Base-by-base conservation (phyloP, 2,329 filamentous ascomycete species). In the Dactylellina sp. region DNA sequence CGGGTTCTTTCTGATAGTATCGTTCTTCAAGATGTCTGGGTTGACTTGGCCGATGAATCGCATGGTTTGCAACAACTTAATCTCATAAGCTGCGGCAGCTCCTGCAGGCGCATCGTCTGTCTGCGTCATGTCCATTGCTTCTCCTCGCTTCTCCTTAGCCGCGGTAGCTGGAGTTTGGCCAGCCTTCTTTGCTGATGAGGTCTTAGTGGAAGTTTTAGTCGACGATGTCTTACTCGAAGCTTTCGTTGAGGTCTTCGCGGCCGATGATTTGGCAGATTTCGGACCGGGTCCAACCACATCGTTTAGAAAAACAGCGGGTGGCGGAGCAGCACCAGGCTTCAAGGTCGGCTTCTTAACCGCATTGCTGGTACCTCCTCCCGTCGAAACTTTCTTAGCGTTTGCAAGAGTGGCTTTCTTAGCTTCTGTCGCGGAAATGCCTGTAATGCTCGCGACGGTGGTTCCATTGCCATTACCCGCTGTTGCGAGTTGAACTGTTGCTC, bases 21-120 rank as follows among this genome's bases (percentile, higher is more conserved):
- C 53, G 0, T 82, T 79, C 1, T 81, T 79, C 83, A 91, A 84
- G 50, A 85, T 79, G 60, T 84, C 81, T 61, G 83, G 78, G 80
- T 90, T 88, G 78, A 92, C 88, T 80, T 89, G 85, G 14, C 90
- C 90, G 32, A 91, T 84, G 77, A 92, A 90, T 80, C 87, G 83
- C 78, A 90, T 90, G 12, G 86, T 84, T 80, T 89, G 89, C 47
- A 91, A 70, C 12, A 65, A 46, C 28, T 78, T 76, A 55, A 80
- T 80, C 40, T 71, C 76, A 62, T 76, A 71, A 32, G 46, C 74
- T 76, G 65, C 65, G 52, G 28, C 71, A 61, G 75, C 64, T 20
- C 77, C 76, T 16, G 77, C 75, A 55, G 80, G n/a, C 4, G 28
- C 28, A 2, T n/a, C 42, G 7, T 16, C 2, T 16, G 28, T 37